A percentile compares a stretch with the other conserved stretches of the same genome.
These are phyloP conservation scores for Botrytis squamosa DNA, from an alignment of 2,329 filamentous ascomycete species.

Conservation along the genomic window DNA sequence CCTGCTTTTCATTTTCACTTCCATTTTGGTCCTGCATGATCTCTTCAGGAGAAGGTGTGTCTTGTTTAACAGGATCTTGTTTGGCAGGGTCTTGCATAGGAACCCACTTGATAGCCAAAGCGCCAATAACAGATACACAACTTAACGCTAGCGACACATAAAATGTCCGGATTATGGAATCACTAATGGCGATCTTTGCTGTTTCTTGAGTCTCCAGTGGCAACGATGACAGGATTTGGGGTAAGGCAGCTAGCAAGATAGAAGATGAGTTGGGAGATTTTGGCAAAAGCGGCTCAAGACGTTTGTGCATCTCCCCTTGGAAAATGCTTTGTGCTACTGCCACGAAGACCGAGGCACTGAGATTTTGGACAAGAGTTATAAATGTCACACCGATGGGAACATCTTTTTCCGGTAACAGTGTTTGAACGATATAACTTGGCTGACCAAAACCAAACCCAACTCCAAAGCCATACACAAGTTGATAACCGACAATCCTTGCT, in stretches of 20 bases:
- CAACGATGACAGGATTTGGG: conserved; percentile 47
- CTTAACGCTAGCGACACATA: conserved; percentile 57
- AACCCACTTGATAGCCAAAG: conserved; percentile 58
- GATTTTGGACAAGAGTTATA: conserved; percentile 15
- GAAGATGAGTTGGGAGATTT: neutral
- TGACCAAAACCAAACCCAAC: conserved; percentile 47
- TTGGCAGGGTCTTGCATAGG: neutral
- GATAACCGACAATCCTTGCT: conserved; percentile 51
- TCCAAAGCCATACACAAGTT: conserved; percentile 44
- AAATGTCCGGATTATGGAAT: conserved; percentile 57
- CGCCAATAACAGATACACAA: conserved; percentile 54
- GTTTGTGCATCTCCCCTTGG: conserved; percentile 48
- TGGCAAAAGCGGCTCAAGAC: conserved; percentile 13
- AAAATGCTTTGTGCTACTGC: conserved; percentile 20
- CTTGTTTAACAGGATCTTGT: neutral
- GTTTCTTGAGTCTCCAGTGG: conserved; percentile 42
- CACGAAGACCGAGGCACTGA: conserved; percentile 18
- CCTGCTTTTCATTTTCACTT: neutral
- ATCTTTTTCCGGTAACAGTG: conserved; percentile 50
- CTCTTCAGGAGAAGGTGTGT: neutral
- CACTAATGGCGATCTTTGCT: conserved; percentile 59
- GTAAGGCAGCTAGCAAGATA: neutral
- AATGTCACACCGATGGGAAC: conserved; percentile 46
- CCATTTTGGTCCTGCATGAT: neutral
- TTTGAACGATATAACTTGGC: conserved; percentile 45